Evolutionary conservation across 2,329 filamentous ascomycete genomes (phyloP).

Genomic region (Xylaria sp.): DNA sequence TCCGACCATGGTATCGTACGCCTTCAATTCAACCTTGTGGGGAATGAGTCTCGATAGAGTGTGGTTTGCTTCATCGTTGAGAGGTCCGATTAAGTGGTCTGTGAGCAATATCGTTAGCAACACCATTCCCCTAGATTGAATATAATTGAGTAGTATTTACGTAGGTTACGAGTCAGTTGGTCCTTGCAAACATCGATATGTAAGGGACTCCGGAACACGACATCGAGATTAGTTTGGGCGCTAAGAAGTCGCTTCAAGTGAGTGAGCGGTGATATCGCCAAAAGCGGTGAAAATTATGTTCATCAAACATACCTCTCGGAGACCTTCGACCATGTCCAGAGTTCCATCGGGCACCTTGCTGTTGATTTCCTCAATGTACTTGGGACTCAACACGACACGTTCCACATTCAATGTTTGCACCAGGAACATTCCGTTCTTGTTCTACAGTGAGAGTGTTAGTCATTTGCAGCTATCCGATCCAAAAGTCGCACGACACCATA

Average conservation of each 20-base stretch:
- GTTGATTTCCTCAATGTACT: slow-evolving; percentile 41
- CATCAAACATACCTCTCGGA: slow-evolving; percentile 33
- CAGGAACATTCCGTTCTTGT: slow-evolving; percentile 40
- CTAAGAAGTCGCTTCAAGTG: slow-evolving; percentile 36
- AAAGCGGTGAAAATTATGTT: not conserved
- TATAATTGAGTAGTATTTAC: slow-evolving; percentile 24
- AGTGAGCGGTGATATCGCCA: slow-evolving; percentile 9
- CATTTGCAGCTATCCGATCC: not conserved
- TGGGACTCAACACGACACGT: slow-evolving; percentile 40
- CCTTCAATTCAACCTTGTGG: slow-evolving; percentile 30
- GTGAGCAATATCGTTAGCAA: slow-evolving; percentile 13
- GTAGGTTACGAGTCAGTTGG: slow-evolving; percentile 39
- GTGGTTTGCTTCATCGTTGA: slow-evolving; percentile 39
- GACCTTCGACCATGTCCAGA: slow-evolving; percentile 40
- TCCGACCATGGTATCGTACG: slow-evolving; percentile 40
- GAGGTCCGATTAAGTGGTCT: slow-evolving; percentile 38
- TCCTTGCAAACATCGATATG: slow-evolving; percentile 41
- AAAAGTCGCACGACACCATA: slow-evolving; percentile 12
- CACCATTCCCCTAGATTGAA: not conserved
- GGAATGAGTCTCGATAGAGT: slow-evolving; percentile 37
- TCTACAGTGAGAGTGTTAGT: slow-evolving; percentile 28
- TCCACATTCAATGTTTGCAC: slow-evolving; percentile 40
- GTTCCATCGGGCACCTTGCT: slow-evolving; percentile 39
- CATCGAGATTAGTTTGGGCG: slow-evolving; percentile 40
- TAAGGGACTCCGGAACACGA: slow-evolving; percentile 39